phyloP scores from a whole-genome alignment of 495 filamentous ascomycete genomes.

The Amniculicola lignicola region DNA sequence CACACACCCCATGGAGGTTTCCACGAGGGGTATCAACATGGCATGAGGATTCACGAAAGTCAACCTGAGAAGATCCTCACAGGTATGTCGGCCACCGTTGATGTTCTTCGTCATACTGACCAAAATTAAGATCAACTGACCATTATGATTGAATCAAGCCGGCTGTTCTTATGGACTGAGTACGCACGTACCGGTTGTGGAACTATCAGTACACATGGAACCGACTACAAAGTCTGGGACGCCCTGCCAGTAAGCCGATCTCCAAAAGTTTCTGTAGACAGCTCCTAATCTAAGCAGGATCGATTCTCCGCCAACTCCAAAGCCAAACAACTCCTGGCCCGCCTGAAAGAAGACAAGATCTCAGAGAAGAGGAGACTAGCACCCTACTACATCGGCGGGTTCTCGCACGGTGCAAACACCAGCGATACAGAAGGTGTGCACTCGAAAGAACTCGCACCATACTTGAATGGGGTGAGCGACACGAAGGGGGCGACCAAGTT shows the following conservation, averaged over 20 bases:
- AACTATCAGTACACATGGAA: conserved; percentile 40
- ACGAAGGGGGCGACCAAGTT: not conserved
- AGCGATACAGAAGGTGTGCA: conserved; percentile 29
- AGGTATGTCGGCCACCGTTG: conserved; percentile 34
- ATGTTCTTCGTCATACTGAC: not conserved
- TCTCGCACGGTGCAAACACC: conserved; percentile 26
- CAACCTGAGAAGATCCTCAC: conserved; percentile 45
- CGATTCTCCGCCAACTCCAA: conserved; percentile 29
- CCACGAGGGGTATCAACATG: conserved; percentile 45
- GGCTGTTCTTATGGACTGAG: conserved; percentile 46
- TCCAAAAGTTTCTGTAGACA: not conserved
- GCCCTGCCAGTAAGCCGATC: conserved; percentile 37
- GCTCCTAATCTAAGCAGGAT: conserved; percentile 9
- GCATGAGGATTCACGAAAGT: conserved; percentile 44
- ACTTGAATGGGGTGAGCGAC: conserved; percentile 15
- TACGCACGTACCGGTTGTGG: conserved; percentile 44
- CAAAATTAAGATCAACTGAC: conserved; percentile 25
- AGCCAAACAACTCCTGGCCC: conserved; percentile 25
- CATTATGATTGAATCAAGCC: conserved; percentile 47
- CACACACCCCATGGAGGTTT: conserved; percentile 48
- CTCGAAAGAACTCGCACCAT: conserved; percentile 26
- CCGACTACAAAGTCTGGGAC: conserved; percentile 47
- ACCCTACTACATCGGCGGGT: conserved; percentile 30
- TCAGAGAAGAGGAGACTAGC: conserved; percentile 27
- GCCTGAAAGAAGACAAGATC: conserved; percentile 27